A percentile compares a stretch with the other conserved stretches of the same genome.
These are phyloP conservation scores for Musa itinerans DNA, from an alignment of 176 grass and related monocot species.

Conservation along the genomic window DNA sequence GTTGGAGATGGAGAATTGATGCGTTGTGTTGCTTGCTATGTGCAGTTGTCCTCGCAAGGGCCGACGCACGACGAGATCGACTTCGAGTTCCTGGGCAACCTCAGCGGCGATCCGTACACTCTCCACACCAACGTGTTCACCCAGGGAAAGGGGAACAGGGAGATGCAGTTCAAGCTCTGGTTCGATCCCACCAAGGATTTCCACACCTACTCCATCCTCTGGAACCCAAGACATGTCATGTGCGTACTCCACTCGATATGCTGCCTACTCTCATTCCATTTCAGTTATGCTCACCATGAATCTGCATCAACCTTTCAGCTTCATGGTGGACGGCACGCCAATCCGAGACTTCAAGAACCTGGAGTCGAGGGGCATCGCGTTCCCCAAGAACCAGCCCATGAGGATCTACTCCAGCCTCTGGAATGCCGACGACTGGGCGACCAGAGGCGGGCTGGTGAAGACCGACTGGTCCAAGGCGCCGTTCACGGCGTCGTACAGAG, in stretches of 20 bases:
- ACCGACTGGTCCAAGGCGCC: neutral
- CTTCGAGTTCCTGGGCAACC: slow-evolving; percentile 6
- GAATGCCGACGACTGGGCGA: slow-evolving; percentile 4
- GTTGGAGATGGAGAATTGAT: neutral
- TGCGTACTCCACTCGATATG: neutral
- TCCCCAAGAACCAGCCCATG: slow-evolving; percentile 7
- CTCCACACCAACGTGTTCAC: neutral
- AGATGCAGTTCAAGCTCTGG: slow-evolving; percentile 12
- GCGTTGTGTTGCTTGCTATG: neutral
- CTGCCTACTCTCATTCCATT: neutral
- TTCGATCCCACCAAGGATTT: neutral
- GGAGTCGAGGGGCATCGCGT: neutral
- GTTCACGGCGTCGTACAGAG: neutral
- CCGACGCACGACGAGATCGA: slow-evolving; percentile 1
- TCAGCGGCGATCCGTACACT: slow-evolving; percentile 5
- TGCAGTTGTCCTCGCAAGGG: slow-evolving; percentile 4
- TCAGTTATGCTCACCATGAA: neutral
- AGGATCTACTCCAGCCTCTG: slow-evolving; percentile 6
- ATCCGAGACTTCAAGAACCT: slow-evolving; percentile 9
- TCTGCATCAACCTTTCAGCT: neutral
- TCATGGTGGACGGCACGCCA: neutral
- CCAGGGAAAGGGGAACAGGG: slow-evolving; percentile 1
- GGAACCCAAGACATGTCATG: slow-evolving; percentile 8
- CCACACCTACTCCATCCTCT: slow-evolving; percentile 7
- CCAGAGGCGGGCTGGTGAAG: neutral